Base-by-base conservation (phyloP, 2,329 filamentous ascomycete species). In the Trichoderma hamatum region DNA sequence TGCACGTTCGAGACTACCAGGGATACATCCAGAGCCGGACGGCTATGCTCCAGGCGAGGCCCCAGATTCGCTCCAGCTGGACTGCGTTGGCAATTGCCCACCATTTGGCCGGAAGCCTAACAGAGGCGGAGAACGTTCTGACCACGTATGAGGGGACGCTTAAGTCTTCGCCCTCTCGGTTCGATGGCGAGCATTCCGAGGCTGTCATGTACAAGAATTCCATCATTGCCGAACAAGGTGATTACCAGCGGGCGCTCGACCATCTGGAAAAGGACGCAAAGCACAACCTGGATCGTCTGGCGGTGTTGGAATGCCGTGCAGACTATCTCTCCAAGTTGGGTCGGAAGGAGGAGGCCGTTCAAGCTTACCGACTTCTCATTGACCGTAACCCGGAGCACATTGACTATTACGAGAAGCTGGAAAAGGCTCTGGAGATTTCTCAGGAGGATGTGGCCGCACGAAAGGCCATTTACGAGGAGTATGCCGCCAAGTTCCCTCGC, bases 1-100 rank as follows among this genome's bases (percentile, higher is more conserved):
- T 97, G 74, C 96, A 99, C 83, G 97, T 97, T 88, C 90, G 96
- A 75, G 96, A 99, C 82, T 98, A 94, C 80, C 87, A 91, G 73
- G 96, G 96, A 65, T 98, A 98, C 78, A 89, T 97, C 72, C 90
- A 95, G 80, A 98, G 93, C 81, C 88, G 96, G 74, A 90, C 88
- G 71, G 86, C 90, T 68, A 98, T 99, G 91, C 86, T 99, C 72
- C 91, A 96, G 79, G 89, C 92, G 55, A 89, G 92, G 70, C 92
- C 96, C 1, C 88, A 90, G 72, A 77, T 96, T 70, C 88, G 96
- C 73, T 93, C 96, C 82, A 97, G 95, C 81, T 99, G 96, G 96
- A 98, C 96, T 5, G 96, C 93, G n/a, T 83, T 99, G 70, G 96
- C 96, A 51, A 92, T 98, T 69, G 96, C 95, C 43, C 89, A 97